Evolutionary conservation across 768 basidiomycete species (phyloP).

Genomic region (Asterophora lycoperdoides): DNA sequence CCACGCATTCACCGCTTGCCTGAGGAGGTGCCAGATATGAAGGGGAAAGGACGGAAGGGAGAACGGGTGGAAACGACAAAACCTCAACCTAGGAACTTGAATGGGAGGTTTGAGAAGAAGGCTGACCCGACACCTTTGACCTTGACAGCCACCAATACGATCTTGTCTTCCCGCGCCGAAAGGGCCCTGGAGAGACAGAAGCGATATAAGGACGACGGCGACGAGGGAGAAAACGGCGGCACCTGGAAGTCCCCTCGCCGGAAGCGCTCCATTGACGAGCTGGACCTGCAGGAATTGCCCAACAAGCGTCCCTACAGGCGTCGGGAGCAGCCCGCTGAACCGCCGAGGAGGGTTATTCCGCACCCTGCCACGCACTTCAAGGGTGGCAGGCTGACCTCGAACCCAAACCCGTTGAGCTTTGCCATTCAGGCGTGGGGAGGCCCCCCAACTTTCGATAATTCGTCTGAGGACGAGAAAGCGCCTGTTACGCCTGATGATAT

Average conservation of each 20-base stretch:
- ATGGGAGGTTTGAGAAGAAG: slow-evolving; percentile 64
- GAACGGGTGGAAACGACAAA: slow-evolving; percentile 17
- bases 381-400: slow-evolving; percentile 47
- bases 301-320: slow-evolving; percentile 26
- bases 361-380: slow-evolving; percentile 37
- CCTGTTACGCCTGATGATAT: slow-evolving; percentile 60
- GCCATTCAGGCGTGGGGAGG: slow-evolving; percentile 56
- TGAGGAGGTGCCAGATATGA: slow-evolving; percentile 13
- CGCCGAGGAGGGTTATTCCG: slow-evolving; percentile 36
- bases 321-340: slow-evolving; percentile 17
- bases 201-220: slow-evolving; percentile 20
- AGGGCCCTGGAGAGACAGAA: slow-evolving; percentile 40
- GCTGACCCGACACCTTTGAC: slow-evolving; percentile 2
- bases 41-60: background rate
- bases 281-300: slow-evolving; percentile 30
- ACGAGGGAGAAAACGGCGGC: slow-evolving; percentile 9
- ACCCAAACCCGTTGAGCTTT: slow-evolving; percentile 59
- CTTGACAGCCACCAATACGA: no score
- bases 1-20: slow-evolving; percentile 32
- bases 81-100: slow-evolving; percentile 56
- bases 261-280: slow-evolving; percentile 28
- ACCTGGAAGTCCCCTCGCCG: slow-evolving; percentile 18
- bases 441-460: slow-evolving; percentile 38
- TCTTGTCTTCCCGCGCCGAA: slow-evolving; percentile 32
- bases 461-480: slow-evolving; percentile 46